Percentiles rank a stretch among this genome's conserved stretches.
phyloP scores from a whole-genome alignment of 2,329 filamentous ascomycete species.

The Exophiala bonariae region DNA sequence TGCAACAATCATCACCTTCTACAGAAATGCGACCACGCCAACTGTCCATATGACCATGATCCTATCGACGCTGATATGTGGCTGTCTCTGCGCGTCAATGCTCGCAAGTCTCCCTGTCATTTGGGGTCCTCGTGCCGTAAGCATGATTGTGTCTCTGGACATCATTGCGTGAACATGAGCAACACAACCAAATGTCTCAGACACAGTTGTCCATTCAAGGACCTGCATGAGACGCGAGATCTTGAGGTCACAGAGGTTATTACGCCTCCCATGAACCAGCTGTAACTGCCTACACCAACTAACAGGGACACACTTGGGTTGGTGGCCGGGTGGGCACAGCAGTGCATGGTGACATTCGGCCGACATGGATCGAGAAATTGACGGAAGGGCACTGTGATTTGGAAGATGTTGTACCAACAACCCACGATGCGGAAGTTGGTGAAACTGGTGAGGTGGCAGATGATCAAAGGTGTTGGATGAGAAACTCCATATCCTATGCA shows the following conservation, averaged over 20 bases:
- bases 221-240: conserved; percentile 12
- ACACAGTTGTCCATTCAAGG: conserved; percentile 13
- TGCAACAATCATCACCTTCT: conserved; percentile 25
- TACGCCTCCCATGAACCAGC: conserved; percentile 5
- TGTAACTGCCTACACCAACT: not conserved
- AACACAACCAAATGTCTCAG: conserved; percentile 12
- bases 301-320: too few species aligned
- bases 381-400: not conserved
- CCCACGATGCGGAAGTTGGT: not conserved
- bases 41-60: conserved; percentile 46
- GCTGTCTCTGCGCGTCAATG: conserved; percentile 45
- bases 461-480: too few species aligned
- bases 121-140: conserved; percentile 43
- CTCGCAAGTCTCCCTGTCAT: conserved; percentile 45
- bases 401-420: not conserved
- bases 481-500: not conserved
- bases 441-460: not conserved
- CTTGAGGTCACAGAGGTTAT: conserved; percentile 15
- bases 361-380: not conserved
- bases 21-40: conserved; percentile 28
- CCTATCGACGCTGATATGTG: conserved; percentile 40
- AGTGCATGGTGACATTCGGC: too few species aligned
- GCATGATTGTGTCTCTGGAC: conserved; percentile 46
- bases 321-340: too few species aligned
- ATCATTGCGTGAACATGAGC: conserved; percentile 31